Evolutionary conservation across 345 rosid genomes (phyloP).

Genomic region (Lepidium aucheri): DNA sequence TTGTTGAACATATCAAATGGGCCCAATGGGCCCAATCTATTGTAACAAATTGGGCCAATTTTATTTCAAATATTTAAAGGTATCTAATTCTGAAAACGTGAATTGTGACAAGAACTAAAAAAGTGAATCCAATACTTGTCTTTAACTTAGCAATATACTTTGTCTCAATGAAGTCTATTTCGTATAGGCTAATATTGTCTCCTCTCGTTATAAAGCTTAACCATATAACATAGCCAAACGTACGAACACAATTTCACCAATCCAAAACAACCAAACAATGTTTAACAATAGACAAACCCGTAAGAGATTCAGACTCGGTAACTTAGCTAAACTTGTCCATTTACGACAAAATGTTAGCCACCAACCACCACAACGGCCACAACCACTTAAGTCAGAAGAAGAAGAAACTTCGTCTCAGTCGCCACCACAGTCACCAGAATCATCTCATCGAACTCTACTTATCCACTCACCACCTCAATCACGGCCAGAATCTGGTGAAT

Average conservation of each 20-base stretch:
- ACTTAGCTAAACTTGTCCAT: conserved; percentile 27
- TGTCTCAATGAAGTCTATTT: not conserved
- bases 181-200: conserved; percentile 14
- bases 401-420: conserved; percentile 1
- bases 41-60: not conserved
- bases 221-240: not conserved
- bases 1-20: too few relatives aligned
- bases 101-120: not conserved
- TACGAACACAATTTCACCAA: not conserved
- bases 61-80: not conserved
- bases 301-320: conserved; percentile 23
- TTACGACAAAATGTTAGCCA: conserved; percentile 17
- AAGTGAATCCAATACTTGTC: conserved; percentile 15
- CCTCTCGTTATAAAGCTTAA: not conserved
- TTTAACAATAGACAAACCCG: conserved; percentile 23
- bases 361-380: not conserved
- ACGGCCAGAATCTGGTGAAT: not conserved
- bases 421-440: not conserved
- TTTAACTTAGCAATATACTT: conserved; percentile 2
- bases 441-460: not conserved
- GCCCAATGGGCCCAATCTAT: too few relatives aligned
- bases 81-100: conserved; percentile 4
- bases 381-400: not conserved
- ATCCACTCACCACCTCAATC: not conserved
- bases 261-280: conserved; percentile 3